Evolutionary conservation across 2,329 filamentous ascomycete genomes (phyloP), one percentile per base, ranked within the genome.

Genomic region (Achaetomium macrosporum): DNA sequence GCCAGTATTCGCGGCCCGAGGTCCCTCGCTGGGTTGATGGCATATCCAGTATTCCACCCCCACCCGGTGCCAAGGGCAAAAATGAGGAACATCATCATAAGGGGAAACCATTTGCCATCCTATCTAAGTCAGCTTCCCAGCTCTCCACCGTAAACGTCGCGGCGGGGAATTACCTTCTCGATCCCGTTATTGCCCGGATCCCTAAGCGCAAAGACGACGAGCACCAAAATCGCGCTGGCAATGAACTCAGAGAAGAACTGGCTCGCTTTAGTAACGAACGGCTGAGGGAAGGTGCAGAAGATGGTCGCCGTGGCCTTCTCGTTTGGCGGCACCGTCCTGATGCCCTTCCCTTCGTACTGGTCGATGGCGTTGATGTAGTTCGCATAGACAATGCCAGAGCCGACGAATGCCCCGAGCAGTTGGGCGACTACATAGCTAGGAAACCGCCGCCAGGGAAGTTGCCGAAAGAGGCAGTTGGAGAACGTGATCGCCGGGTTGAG

Each of bases 181-280:
- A 25, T 25, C 2, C 41, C 41, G 15, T 30, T 43, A 20, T 43
- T 43, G 41, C 30, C 30, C 20, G 42, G 30, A 25, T 45, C 42
- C 16, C 9, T 31, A 12, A 45, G 42, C 16, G 42, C 42, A 35
- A 45, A 45, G 42, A 45, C 35, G 31, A 45, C 42, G 13, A 45
- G 20, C 42, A 19, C n/a, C 30, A 45, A 29, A 11, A 45, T 36
- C n/a, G 42, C n/a, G 42, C 42, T 45, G 31, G 42, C 42, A 9
- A 45, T 45, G 30, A 45, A 45, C 42, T 45, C 42, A n/a, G 42
- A 45, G 16, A 45, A 45, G 42, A 45, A n/a, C 42, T 19, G 17
- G 17, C 42, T 16, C n/a, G 42, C n/a, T 10, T 16, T 9, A 8
- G 42, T 35, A 16, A 45, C 1, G n/a, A 45, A 45, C n/a, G 42